These are phyloP conservation scores for Oryza glaberrima DNA, from an alignment of 176 grass and related monocot species.

Conservation along the genomic window DNA sequence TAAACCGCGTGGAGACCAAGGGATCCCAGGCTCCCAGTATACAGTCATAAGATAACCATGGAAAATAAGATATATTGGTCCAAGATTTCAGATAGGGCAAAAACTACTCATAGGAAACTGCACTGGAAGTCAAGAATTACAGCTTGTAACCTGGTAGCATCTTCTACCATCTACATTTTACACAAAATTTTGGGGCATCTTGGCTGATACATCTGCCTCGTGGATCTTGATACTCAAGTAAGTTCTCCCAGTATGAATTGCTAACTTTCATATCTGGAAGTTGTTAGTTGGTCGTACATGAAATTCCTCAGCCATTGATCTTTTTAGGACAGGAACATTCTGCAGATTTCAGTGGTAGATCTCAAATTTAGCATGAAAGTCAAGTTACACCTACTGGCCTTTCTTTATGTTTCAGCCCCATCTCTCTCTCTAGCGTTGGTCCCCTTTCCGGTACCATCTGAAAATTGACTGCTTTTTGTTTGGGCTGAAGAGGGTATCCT, in stretches of 20 bases:
- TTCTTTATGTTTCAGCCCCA: conserved; percentile 20
- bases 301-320: conserved; percentile 28
- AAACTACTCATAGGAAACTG: conserved; percentile 36
- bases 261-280: conserved; percentile 29
- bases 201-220: conserved; percentile 30
- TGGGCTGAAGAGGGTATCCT: conserved; percentile 28
- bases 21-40: background rate
- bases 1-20: background rate
- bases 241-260: conserved; percentile 17
- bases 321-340: conserved; percentile 6
- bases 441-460: conserved; percentile 12
- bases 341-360: conserved; percentile 13
- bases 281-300: conserved; percentile 30
- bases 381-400: background rate
- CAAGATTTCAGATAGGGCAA: conserved; percentile 29
- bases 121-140: conserved; percentile 23
- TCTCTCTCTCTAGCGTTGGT: conserved; percentile 26
- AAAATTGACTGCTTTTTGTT: conserved; percentile 28
- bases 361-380: conserved; percentile 6
- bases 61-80: conserved; percentile 28
- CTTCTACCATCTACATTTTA: conserved; percentile 41
- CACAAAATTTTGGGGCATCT: conserved; percentile 48
- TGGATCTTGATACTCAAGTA: conserved; percentile 31
- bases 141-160: conserved; percentile 29
- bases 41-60: background rate